These are phyloP conservation scores for Arthrobotrys musiformis DNA, from an alignment of 2,329 filamentous ascomycete genomes.

Conservation along the genomic window DNA sequence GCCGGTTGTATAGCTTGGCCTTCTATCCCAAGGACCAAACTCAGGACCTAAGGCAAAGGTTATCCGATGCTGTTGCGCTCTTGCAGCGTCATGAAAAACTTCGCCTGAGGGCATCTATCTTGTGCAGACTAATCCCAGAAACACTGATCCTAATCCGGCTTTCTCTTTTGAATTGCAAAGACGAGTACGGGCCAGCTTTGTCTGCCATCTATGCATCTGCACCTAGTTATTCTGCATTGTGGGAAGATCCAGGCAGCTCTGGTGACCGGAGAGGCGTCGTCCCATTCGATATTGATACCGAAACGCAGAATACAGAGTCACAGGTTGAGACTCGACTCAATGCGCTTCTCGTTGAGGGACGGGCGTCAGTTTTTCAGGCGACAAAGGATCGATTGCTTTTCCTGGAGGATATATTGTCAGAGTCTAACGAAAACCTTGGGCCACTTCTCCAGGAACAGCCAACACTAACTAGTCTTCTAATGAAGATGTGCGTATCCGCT, in stretches of 20 bases:
- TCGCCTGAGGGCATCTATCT: conserved; percentile 18
- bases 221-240: conserved; percentile 7
- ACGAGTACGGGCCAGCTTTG: conserved; percentile 33
- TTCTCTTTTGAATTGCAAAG: conserved; percentile 41
- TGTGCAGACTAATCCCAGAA: conserved; percentile 29
- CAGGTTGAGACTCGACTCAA: conserved; percentile 15
- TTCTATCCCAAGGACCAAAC: conserved; percentile 25
- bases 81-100: conserved; percentile 44
- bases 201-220: conserved; percentile 32
- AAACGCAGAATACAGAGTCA: conserved; percentile 21
- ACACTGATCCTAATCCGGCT: conserved; percentile 36
- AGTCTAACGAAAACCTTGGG: conserved; percentile 10
- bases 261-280: neutral
- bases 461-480: conserved; percentile 7
- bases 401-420: conserved; percentile 41
- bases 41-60: conserved; percentile 35
- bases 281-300: conserved; percentile 31
- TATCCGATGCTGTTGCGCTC: conserved; percentile 30
- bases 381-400: conserved; percentile 41
- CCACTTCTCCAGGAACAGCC: neutral
- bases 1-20: conserved; percentile 27
- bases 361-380: conserved; percentile 27
- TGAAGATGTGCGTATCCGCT: conserved; percentile 31
- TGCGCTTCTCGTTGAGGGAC: conserved; percentile 16
- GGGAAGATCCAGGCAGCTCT: neutral